phyloP scores from a whole-genome alignment of 352 stramenopile species.

The Pythium phragmitis region DNA sequence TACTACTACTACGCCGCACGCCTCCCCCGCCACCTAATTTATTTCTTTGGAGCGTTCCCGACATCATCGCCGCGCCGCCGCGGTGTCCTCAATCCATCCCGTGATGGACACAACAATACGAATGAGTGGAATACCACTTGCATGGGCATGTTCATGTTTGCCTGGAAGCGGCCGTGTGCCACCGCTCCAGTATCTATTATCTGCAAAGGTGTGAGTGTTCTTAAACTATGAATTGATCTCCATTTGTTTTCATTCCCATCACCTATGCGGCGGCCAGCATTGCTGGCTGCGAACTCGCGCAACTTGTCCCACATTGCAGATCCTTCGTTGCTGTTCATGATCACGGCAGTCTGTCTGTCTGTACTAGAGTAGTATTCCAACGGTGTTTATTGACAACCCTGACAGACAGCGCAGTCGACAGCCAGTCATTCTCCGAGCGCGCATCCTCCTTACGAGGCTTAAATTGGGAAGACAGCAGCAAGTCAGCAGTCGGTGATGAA shows the following conservation, averaged over 20 bases:
- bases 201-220: background rate
- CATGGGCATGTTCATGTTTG: background rate
- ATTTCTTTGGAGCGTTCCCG: background rate
- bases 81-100: conserved; percentile 2
- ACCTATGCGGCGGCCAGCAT: background rate
- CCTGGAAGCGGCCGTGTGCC: too few species aligned
- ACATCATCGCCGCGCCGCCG: background rate
- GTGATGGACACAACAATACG: background rate
- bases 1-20: background rate
- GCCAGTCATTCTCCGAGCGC: too few species aligned
- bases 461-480: too few species aligned
- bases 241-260: background rate
- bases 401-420: too few species aligned
- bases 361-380: too few species aligned
- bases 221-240: background rate
- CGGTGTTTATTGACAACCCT: too few species aligned
- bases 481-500: too few species aligned
- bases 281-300: too few species aligned
- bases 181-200: background rate
- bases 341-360: too few species aligned
- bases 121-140: too few species aligned
- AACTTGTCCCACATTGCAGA: background rate
- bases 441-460: too few species aligned
- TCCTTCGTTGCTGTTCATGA: background rate
- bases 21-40: background rate